Conservation (phyloP, 306 rosid genomes). For the Cucumis hystrix region DNA sequence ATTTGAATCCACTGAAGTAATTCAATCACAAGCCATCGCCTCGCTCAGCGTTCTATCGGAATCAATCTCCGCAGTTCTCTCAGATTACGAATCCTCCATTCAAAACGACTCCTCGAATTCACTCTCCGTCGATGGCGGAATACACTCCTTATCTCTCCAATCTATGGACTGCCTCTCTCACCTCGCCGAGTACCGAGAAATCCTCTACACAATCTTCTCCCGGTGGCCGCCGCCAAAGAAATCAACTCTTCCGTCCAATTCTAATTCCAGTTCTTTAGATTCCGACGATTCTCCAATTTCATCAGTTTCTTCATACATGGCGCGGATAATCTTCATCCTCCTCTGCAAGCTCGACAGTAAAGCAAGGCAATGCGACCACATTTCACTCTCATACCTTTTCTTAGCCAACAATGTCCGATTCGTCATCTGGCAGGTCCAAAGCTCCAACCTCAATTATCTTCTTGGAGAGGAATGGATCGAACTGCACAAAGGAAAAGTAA, state of each 20-base stretch:
- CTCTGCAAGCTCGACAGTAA: constrained; percentile 53
- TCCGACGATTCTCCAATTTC: constrained; percentile 12
- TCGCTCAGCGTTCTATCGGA: constrained; percentile 28
- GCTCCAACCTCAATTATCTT: constrained; percentile 39
- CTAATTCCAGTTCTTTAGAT: constrained; percentile 18
- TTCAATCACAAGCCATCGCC: constrained; percentile 25
- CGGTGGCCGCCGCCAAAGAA: constrained; percentile 17
- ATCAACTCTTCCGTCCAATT: constrained; percentile 14
- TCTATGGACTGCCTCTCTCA: constrained; percentile 30
- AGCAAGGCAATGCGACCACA: constrained; percentile 43
- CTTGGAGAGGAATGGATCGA: constrained; percentile 54
- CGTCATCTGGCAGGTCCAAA: constrained; percentile 28
- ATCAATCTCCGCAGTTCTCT: constrained; percentile 18
- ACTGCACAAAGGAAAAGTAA: constrained; percentile 33
- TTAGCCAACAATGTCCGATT: constrained; percentile 46
- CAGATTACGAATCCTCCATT: constrained; percentile 33
- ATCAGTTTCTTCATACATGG: constrained; percentile 17
- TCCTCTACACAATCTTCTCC: constrained; percentile 31
- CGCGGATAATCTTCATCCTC: constrained; percentile 48
- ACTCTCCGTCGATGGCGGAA: constrained; percentile 15
- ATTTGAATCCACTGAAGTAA: constrained; percentile 23
- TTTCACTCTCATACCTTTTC: constrained; percentile 40
- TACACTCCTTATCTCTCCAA: constrained; percentile 28
- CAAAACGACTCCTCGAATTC: constrained; percentile 33
- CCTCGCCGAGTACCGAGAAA: constrained; percentile 39